Conservation (phyloP, 441 rosid genomes). For the Populus hybrid region DNA sequence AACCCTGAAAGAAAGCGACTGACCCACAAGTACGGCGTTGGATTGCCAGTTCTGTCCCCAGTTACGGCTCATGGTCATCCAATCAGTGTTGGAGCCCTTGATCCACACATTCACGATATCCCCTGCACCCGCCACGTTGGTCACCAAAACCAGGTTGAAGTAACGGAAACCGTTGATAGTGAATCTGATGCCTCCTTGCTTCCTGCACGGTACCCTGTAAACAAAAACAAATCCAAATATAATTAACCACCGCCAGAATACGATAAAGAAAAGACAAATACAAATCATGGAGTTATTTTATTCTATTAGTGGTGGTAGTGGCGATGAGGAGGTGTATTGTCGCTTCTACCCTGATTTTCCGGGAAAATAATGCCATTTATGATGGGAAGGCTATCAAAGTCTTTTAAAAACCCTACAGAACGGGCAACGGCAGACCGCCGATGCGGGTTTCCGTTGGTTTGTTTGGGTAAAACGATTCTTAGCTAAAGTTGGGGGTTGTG, state of each 20-base stretch:
- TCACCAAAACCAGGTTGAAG: conserved; percentile 30
- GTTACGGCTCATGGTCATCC: conserved; percentile 35
- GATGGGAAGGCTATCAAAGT: no score
- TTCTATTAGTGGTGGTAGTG: no score
- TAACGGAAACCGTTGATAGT: conserved; percentile 34
- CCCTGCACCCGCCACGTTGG: conserved; percentile 36
- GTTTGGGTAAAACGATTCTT: no score
- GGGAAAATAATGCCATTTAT: not conserved
- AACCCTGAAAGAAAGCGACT: conserved; percentile 29
- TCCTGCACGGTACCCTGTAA: conserved; percentile 29
- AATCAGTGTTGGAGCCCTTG: conserved; percentile 22
- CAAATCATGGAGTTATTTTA: no score
- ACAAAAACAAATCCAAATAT: conserved; percentile 2
- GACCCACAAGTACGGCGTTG: conserved; percentile 31
- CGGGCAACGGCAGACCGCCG: no score
- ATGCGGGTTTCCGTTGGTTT: no score
- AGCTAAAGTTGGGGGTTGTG: no score
- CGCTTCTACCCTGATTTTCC: not conserved
- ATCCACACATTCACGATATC: conserved; percentile 28
- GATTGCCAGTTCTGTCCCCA: conserved; percentile 44
- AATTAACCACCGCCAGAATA: not conserved
- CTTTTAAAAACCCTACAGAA: no score
- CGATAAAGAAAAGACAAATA: not conserved
- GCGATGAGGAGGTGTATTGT: not conserved
- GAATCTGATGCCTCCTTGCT: conserved; percentile 30